Base-by-base conservation (phyloP, 1,284 basidiomycete species). In the Leucoagaricus sp. region DNA sequence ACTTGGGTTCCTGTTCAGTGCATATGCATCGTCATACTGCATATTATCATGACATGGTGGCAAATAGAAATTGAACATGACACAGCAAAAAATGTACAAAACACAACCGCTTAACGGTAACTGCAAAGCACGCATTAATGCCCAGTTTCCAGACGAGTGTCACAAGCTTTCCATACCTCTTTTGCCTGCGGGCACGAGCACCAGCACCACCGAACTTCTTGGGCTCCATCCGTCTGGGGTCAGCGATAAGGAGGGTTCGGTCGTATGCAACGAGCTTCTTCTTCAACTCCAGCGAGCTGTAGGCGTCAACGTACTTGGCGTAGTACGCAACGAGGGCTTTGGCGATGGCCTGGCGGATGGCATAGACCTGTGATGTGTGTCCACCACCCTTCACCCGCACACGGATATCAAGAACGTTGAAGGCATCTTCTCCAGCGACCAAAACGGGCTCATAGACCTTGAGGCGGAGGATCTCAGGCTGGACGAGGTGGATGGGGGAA, bases 381-480 rank as follows among this genome's bases (percentile, higher is more conserved):
- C 97, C 97, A 87, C 97, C 97, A 79, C 97, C 97, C 79, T 96
- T 96, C 66, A 98, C 97, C 58, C 96, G 93, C 60, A 99, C 93
- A 67, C 96, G 94, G 78, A 99, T 96, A 81, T 99, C 96, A 69
- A 99, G 82, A 64, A 82, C 80, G 60, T 82, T 76, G 71, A 96
- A 93, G 57, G 88, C 83, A 58, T 96, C 94, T 71, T 93, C 89
- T 64, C 93, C 92, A 58, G 88, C 87, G 59, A 95, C 90, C 64
- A 97, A 89, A 71, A 97, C 80, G 62, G 94, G 89, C 79, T 99
- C 96, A 80, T 98, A 99, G 68, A 98, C 88, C 85, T 99, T 99
- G 82, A 96, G 89, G 68, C 96, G 94, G 67, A 99, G 86, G 75
- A 96, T 91, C 75, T 96, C 93, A 58, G 94, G 94, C 77, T 93